A percentile compares a stretch with the other conserved stretches of the same genome.
Conservation (phyloP, 1,139 yeast species). For the Geotrichum carabidarum region DNA sequence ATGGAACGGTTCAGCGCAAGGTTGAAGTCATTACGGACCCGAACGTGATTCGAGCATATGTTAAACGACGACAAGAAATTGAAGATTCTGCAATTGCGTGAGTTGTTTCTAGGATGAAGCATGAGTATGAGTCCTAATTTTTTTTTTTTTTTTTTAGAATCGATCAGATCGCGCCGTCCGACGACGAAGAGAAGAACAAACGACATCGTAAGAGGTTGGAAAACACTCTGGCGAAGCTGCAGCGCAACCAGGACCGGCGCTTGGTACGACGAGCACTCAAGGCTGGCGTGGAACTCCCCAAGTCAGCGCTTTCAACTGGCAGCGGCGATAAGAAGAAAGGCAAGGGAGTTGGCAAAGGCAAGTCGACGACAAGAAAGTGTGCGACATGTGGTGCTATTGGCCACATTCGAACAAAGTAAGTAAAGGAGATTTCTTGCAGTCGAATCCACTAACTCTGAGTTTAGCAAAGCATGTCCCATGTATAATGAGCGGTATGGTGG, state of each 20-base stretch:
- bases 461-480: conserved; percentile 71
- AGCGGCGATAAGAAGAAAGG: conserved; percentile 25
- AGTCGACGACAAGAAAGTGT: conserved; percentile 77
- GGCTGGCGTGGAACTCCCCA: conserved; percentile 28
- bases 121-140: no score
- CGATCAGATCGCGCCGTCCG: conserved; percentile 70
- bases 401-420: conserved; percentile 73
- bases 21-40: conserved; percentile 80
- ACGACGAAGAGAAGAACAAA: conserved; percentile 78
- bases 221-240: conserved; percentile 77
- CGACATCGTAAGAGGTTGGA: conserved; percentile 69
- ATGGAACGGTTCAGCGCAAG: conserved; percentile 79
- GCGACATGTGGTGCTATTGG: conserved; percentile 95
- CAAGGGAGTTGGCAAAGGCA: conserved; percentile 39
- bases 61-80: conserved; percentile 67
- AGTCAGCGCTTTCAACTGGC: conserved; percentile 34
- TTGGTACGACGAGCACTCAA: conserved; percentile 49
- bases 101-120: background rate
- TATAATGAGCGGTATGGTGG: conserved; percentile 44
- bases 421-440: background rate
- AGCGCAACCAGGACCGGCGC: conserved; percentile 65
- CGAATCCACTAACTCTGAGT: conserved; percentile 15
- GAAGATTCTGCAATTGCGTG: conserved; percentile 62
- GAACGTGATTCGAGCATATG: conserved; percentile 77
- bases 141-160: conserved; percentile 22